phyloP scores from a whole-genome alignment of 306 rosid genomes.

The Vicia sativa region DNA sequence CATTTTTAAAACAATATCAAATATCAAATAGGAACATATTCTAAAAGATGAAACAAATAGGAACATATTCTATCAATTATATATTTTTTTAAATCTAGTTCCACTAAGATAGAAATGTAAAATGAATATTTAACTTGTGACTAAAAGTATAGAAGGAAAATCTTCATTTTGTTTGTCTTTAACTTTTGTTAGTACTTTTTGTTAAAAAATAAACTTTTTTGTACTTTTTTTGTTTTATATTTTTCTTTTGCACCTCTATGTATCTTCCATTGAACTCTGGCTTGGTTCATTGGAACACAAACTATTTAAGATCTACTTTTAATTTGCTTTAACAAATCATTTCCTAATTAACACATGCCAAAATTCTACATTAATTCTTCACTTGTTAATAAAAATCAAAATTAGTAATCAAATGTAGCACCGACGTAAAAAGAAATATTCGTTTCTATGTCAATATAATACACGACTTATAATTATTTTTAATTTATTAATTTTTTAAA shows the following conservation, averaged over 20 bases:
- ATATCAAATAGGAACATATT: no score
- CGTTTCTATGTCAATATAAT: no score
- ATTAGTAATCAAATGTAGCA: no score
- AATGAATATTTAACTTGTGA: no score
- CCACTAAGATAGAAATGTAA: no score
- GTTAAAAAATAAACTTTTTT: background rate
- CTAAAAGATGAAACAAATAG: no score
- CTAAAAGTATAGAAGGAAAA: background rate
- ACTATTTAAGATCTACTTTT: background rate
- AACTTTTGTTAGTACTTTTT: background rate
- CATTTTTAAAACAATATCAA: background rate
- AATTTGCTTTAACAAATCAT: background rate
- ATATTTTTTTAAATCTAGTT: no score
- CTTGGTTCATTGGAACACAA: constrained; percentile 1
- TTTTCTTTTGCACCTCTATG: background rate
- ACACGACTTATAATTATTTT: no score
- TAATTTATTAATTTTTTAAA: no score
- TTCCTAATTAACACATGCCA: background rate
- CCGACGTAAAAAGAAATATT: no score
- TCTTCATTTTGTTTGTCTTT: background rate
- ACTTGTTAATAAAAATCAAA: no score
- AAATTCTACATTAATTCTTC: background rate
- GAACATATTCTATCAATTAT: no score
- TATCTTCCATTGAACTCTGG: background rate
- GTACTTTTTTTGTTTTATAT: background rate